Evolutionary conservation across 2,329 filamentous ascomycete species (phyloP).

Genomic region (Fusarium napiforme): DNA sequence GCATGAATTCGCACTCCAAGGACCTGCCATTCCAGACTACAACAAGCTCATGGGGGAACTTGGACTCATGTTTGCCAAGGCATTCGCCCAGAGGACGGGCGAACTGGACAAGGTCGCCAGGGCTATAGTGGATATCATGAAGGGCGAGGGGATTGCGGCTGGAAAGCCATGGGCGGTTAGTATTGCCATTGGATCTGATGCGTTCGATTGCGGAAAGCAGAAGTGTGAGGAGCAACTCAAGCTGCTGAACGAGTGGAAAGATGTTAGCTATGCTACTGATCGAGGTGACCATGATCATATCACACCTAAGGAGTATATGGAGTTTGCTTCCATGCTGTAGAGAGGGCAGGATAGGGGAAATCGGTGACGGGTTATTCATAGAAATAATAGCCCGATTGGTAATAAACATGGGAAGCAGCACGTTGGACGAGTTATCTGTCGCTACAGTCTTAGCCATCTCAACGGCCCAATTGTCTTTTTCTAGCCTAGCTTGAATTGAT

Average conservation of each 20-base stretch:
- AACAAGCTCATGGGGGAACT: background rate
- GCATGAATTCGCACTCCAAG: background rate
- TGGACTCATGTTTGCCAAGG: background rate
- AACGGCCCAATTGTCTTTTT: too few relatives aligned
- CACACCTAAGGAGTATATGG: background rate
- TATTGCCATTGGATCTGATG: background rate
- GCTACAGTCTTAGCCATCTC: too few relatives aligned
- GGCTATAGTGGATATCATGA: background rate
- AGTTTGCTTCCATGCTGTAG: background rate
- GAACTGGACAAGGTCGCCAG: background rate
- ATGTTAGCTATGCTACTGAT: background rate
- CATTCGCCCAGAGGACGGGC: background rate
- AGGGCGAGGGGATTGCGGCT: background rate
- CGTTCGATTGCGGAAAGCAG: background rate
- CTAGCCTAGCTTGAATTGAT: too few relatives aligned
- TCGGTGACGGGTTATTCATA: fast-evolving
- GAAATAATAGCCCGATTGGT: too few relatives aligned
- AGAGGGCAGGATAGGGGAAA: too few relatives aligned
- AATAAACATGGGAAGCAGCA: too few relatives aligned
- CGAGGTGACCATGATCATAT: background rate
- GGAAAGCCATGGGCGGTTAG: background rate
- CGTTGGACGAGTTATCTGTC: too few relatives aligned
- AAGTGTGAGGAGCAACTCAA: background rate
- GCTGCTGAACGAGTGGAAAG: background rate
- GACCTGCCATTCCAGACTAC: background rate